phyloP scores from a whole-genome alignment of 1,284 basidiomycete genomes.

The Cryptococcus deneoformans region DNA sequence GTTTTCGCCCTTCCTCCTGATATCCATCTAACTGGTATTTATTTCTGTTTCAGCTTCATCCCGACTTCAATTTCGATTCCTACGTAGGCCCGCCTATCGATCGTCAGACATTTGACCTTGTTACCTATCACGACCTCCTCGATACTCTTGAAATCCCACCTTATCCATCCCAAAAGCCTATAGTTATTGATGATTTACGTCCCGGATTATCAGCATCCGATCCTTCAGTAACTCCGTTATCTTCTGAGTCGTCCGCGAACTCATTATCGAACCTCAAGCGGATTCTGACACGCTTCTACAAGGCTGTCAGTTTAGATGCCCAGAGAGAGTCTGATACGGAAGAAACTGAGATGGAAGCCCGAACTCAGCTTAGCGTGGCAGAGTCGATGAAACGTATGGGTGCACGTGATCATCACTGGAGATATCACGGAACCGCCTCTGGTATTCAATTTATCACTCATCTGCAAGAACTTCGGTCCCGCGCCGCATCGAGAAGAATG shows the following conservation, averaged over 20 bases:
- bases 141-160: slow-evolving; percentile 34
- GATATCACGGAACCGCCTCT: slow-evolving; percentile 72
- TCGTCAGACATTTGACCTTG: slow-evolving; percentile 67
- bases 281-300: slow-evolving; percentile 30
- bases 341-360: slow-evolving; percentile 12
- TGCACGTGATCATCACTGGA: slow-evolving; percentile 45
- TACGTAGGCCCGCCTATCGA: slow-evolving; percentile 66
- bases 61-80: slow-evolving; percentile 62
- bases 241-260: not conserved
- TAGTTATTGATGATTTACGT: not conserved
- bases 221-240: not conserved
- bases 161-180: slow-evolving; percentile 35
- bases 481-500: slow-evolving; percentile 32
- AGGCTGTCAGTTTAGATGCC: slow-evolving; percentile 10
- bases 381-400: slow-evolving; percentile 34
- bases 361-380: slow-evolving; percentile 17
- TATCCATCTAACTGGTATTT: not conserved
- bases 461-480: slow-evolving; percentile 60
- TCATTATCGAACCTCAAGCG: slow-evolving; percentile 26
- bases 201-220: not conserved
- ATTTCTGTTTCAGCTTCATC: slow-evolving; percentile 57
- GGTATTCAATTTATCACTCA: slow-evolving; percentile 63
- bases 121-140: slow-evolving; percentile 32
- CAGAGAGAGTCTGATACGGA: slow-evolving; percentile 21
- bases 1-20: slow-evolving; percentile 7